Percentiles rank a stretch among this genome's conserved stretches.
phyloP scores from a whole-genome alignment of 371 early-diverging fungal species.

The Mucor piriformis region DNA sequence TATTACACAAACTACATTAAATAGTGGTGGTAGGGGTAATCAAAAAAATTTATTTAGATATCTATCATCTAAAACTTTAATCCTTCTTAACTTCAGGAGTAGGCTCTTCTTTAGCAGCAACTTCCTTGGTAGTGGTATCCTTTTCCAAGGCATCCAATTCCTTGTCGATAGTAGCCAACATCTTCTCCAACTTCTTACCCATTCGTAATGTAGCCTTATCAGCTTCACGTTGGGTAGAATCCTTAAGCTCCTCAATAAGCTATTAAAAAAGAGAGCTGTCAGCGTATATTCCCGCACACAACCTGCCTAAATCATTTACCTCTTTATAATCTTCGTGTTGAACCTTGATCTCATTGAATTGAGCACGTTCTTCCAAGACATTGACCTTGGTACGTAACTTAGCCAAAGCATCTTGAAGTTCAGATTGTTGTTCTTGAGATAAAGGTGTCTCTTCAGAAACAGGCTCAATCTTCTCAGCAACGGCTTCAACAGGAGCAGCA shows the following conservation, averaged over 20 bases:
- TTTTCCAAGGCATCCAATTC: conserved; percentile 67
- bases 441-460: conserved; percentile 26
- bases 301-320: conserved; percentile 33
- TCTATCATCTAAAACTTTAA: not conserved
- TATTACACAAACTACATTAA: too few relatives aligned
- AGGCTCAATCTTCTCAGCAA: conserved; percentile 4
- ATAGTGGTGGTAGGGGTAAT: not conserved
- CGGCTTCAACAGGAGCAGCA: conserved; percentile 5
- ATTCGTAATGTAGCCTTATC: conserved; percentile 60
- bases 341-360: conserved; percentile 65
- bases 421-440: conserved; percentile 65
- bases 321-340: conserved; percentile 71
- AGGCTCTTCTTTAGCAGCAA: not conserved
- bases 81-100: not conserved
- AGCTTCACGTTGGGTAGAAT: conserved; percentile 58
- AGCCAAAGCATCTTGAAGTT: conserved; percentile 65
- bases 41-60: not conserved
- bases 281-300: too few relatives aligned
- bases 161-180: conserved; percentile 70
- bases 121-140: conserved; percentile 1
- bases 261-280: not conserved
- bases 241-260: conserved; percentile 63
- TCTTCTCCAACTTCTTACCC: conserved; percentile 65
- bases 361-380: conserved; percentile 68
- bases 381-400: conserved; percentile 66